Evolutionary conservation across 768 basidiomycete species (phyloP).

Genomic region (Amanita inopinata): DNA sequence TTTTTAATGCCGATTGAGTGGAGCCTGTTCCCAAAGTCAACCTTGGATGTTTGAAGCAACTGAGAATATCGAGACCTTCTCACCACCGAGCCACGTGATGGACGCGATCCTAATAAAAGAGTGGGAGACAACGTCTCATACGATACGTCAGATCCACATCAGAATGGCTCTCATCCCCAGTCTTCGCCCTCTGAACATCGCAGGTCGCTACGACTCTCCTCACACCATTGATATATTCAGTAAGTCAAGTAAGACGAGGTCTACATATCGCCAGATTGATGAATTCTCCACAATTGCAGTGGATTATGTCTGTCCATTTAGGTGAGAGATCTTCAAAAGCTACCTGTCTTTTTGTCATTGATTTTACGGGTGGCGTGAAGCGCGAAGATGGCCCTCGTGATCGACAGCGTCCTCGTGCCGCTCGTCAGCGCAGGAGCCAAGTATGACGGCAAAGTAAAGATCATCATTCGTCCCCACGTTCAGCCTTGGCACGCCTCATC

Average conservation of each 20-base stretch:
- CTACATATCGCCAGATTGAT: background rate
- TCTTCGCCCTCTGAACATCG: conserved; percentile 52
- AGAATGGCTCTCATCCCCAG: conserved; percentile 84
- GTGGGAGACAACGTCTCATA: background rate
- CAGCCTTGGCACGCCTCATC: conserved; percentile 79
- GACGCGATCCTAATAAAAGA: too few relatives aligned
- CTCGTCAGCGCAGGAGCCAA: conserved; percentile 46
- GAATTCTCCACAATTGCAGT: conserved; percentile 29
- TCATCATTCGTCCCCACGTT: conserved; percentile 60
- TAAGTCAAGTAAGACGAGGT: too few relatives aligned
- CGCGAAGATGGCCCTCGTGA: conserved; percentile 48
- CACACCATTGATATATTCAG: conserved; percentile 78
- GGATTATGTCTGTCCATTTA: conserved; percentile 84
- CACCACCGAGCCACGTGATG: too few relatives aligned
- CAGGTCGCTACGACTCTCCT: conserved; percentile 48
- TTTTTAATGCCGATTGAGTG: too few relatives aligned
- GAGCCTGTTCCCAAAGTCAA: too few relatives aligned
- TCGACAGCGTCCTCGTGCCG: conserved; percentile 55
- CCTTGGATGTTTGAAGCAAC: too few relatives aligned
- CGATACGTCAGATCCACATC: background rate
- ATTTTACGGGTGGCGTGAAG: too few relatives aligned
- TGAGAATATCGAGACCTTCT: too few relatives aligned
- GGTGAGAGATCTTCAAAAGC: too few relatives aligned
- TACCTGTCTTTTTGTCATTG: too few relatives aligned
- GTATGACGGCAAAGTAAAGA: conserved; percentile 66